Base-by-base conservation (phyloP, 805 yeast species). In the Kazachstania bromeliacearum region DNA sequence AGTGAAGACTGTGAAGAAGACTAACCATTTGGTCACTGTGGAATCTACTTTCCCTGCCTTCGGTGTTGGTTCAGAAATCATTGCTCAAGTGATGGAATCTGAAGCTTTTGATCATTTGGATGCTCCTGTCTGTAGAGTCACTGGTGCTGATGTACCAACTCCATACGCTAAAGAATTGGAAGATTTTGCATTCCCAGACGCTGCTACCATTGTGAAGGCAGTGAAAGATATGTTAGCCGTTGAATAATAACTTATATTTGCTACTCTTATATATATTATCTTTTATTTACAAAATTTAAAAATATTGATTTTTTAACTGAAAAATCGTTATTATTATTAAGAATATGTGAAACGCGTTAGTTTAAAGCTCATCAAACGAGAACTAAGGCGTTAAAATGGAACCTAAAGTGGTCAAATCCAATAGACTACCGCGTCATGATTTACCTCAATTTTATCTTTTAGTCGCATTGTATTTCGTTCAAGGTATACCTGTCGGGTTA, bases 111-210 rank as follows among this genome's bases (percentile, higher is more conserved):
- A 92, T 67, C 85, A 87, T 76, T 76, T 92, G 59, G 99, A 92
- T 67, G 94, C 97, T 43, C 99, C 99, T 53, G 85, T 92, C 49
- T 94, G 81, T 70, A 85, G 99, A 74, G 89, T 88, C 55, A 92
- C 98, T 41, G 98, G 98, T 64, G 94, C 97, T 60, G 99, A 92
- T 70, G 96, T 88, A 22, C 99, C 99, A 65, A 92, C 98, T 51
- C 99, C 99, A 47, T 92, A 92, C 62, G 95, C 96, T 53, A 76
- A 78, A 65, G 88, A 81, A 68, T 75, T 92, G 61, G 99, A 92
- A 77, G 94, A 83, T 69, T 84, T 92, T 60, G 96, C 97, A 38
- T 92, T 92, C 96, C 99, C 99, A 65, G 95, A 88, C 63, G 73
- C 84, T 38, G 89, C 84, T 57, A 76, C 87, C 47, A 83, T 92